Evolutionary conservation across 2,329 filamentous ascomycete genomes (phyloP), one percentile per base, ranked within the genome.

Genomic region (Apiospora marii): DNA sequence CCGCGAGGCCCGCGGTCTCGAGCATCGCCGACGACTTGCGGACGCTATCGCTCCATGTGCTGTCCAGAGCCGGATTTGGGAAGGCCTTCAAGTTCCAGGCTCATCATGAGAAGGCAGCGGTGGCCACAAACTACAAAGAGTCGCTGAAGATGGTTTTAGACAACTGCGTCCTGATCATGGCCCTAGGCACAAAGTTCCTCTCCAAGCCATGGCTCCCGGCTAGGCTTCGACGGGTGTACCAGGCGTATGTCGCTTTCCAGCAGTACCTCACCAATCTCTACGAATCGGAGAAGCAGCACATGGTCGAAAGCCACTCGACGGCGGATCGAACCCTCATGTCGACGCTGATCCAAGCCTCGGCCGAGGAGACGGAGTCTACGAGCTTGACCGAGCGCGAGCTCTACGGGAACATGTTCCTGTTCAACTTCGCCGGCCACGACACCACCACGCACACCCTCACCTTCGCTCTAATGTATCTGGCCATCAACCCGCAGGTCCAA

Each of bases 351-450:
- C 72, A 74, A 8, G 76, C 74, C 6, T 79, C 80, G 7, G 76
- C 81, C 69, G 74, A 77, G 12, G 77, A 79, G 16, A 68, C 77
- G 12, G 70, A 22, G 10, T 79, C 79, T 48, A 14, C 14, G 6
- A 13, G 27, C 7, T 78, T 84, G 44, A 84, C 77, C 0, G 82
- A 84, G 68, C 73, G 74, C 0, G 86, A 89, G 72, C 84, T 89
- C 7, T 84, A 85, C 53, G 85, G 86, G 16, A 88, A 88, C 67
- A 78, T 87, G 70, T 87, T 86, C 69, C 19, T 49, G 8, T 49
- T 58, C 73, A 87, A 85, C 68, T 80, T 88, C 68, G 87, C 87
- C 0, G 87, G 87, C 0, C 85, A 88, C 72, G 87, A 89, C 72
- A 87, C 86, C 0, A 86, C 86, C 0, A 84, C 86, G 0, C 83